phyloP scores from a whole-genome alignment of 2,329 filamentous ascomycete genomes.

The Colletotrichum sp. region DNA sequence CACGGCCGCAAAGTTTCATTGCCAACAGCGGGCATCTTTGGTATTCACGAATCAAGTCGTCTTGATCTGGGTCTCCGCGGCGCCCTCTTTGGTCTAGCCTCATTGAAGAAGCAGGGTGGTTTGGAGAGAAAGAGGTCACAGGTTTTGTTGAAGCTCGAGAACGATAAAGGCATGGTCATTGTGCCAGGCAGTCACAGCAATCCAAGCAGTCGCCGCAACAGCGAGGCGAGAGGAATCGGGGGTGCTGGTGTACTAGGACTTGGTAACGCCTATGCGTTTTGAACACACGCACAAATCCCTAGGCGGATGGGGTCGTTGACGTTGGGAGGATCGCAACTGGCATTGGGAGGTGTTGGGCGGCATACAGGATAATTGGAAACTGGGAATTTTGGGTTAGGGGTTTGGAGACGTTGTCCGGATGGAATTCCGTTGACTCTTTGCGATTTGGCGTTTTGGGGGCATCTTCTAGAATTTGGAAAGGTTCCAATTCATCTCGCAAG shows the following conservation, averaged over 20 bases:
- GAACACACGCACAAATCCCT: background rate
- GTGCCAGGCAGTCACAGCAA: conserved; percentile 1
- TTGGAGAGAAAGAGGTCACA: conserved; percentile 6
- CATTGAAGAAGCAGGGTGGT: background rate
- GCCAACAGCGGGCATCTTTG: conserved; percentile 24
- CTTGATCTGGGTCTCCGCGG: conserved; percentile 12
- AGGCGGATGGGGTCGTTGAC: background rate
- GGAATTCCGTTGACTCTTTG: background rate
- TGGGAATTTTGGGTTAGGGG: background rate
- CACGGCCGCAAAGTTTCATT: conserved; percentile 24
- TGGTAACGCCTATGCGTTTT: conserved; percentile 8
- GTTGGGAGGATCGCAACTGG: background rate
- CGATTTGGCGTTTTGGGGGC: background rate
- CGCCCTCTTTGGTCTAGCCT: conserved; percentile 12
- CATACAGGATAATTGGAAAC: background rate
- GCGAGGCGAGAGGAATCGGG: conserved; percentile 8
- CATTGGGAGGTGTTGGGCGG: background rate
- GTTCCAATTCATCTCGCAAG: background rate
- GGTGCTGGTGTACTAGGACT: conserved; percentile 1
- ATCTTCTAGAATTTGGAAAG: background rate
- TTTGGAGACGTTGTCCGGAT: background rate
- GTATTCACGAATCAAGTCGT: conserved; percentile 20
- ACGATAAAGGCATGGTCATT: conserved; percentile 5
- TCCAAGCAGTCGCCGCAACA: background rate
- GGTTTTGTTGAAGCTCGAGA: conserved; percentile 5